A percentile compares a stretch with the other conserved stretches of the same genome.
Evolutionary conservation across 495 filamentous ascomycete genomes (phyloP).

Genomic region (Parathielavia hyrcaniae): DNA sequence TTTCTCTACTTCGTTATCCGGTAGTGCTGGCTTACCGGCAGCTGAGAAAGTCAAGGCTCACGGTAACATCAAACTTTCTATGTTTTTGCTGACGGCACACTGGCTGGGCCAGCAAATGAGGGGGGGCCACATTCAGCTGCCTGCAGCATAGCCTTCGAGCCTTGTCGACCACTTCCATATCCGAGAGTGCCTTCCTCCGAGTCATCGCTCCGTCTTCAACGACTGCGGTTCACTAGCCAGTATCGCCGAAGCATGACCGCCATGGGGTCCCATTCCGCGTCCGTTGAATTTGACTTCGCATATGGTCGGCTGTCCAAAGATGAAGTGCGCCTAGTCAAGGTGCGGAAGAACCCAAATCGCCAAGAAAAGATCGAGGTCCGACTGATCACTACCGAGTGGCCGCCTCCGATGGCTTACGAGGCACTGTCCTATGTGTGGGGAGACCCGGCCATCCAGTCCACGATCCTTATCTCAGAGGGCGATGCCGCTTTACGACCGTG

Average conservation of each 20-base stretch:
- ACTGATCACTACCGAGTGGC: background rate
- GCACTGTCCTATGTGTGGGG: constrained; percentile 10
- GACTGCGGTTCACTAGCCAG: background rate
- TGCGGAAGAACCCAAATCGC: background rate
- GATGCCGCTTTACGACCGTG: background rate
- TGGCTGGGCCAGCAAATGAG: background rate
- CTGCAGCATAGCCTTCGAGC: background rate
- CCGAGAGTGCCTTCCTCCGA: background rate
- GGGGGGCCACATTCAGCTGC: background rate
- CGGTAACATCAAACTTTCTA: too few species aligned
- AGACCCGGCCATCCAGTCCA: background rate
- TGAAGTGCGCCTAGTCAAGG: background rate
- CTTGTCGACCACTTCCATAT: background rate
- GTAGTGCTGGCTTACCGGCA: too few species aligned
- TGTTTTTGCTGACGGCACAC: too few species aligned
- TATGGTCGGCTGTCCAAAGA: background rate
- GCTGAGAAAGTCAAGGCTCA: too few species aligned
- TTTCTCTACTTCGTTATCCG: too few species aligned
- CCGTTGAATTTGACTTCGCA: too few species aligned
- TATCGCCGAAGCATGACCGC: background rate
- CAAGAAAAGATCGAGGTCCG: background rate
- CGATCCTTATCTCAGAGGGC: background rate
- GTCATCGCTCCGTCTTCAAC: background rate
- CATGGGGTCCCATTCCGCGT: background rate
- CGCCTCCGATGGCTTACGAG: background rate